Evolutionary conservation across 1,139 yeast genomes (phyloP).

Genomic region (Trichomonascaceae sp.): DNA sequence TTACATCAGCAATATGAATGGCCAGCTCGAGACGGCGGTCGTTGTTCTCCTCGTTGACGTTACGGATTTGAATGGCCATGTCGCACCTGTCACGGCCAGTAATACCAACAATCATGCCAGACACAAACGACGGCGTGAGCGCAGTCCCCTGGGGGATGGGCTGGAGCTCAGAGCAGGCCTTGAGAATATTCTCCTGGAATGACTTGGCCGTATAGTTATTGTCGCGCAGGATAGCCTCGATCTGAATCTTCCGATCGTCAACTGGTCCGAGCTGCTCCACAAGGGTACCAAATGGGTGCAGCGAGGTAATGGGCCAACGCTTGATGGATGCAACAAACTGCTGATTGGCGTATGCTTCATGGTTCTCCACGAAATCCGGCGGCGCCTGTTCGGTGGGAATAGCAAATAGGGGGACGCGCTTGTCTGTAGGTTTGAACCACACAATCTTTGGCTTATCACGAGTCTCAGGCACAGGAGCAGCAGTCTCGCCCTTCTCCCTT

Average conservation of each 20-base stretch:
- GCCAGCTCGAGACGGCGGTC: constrained; percentile 56
- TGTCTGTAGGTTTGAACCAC: constrained; percentile 98
- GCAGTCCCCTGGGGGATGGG: not conserved
- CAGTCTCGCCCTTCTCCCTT: constrained; percentile 34
- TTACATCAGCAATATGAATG: constrained; percentile 71
- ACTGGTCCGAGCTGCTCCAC: constrained; percentile 77
- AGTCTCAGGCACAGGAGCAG: constrained; percentile 10
- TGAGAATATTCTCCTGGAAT: constrained; percentile 40
- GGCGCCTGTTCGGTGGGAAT: constrained; percentile 99
- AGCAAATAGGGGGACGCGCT: constrained; percentile 93
- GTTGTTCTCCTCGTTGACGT: no score
- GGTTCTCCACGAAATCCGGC: constrained; percentile 84
- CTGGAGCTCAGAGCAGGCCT: constrained; percentile 20
- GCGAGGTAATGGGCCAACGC: constrained; percentile 97
- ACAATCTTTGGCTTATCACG: constrained; percentile 74
- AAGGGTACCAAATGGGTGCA: constrained; percentile 94
- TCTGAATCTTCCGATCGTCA: constrained; percentile 66
- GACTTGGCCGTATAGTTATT: constrained; percentile 85
- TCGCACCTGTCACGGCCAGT: constrained; percentile 26
- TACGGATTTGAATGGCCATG: constrained; percentile 66
- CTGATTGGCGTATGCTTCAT: constrained; percentile 67
- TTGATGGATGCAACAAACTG: constrained; percentile 89
- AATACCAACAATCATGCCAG: not conserved
- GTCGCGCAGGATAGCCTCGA: constrained; percentile 83
- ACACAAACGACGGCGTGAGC: not conserved